A percentile compares a stretch with the other conserved stretches of the same genome.
Evolutionary conservation across 306 rosid genomes (phyloP).

Genomic region (Fagus crenata): DNA sequence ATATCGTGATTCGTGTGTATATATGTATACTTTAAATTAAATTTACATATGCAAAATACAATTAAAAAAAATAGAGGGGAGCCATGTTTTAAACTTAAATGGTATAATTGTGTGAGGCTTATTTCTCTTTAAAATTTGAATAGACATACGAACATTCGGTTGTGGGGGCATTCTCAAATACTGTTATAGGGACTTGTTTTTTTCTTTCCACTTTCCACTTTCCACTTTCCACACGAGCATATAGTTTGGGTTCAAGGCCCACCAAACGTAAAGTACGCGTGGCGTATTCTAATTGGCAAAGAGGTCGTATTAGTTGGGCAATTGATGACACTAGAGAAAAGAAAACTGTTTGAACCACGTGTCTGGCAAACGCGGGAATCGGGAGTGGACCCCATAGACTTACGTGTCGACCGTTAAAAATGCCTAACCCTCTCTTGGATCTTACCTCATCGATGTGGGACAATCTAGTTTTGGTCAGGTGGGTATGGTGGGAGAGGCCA

Average conservation of each 20-base stretch:
- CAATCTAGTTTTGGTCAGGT: not conserved
- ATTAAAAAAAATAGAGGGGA: not conserved
- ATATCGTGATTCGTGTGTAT: too few relatives aligned
- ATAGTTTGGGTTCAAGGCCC: not conserved
- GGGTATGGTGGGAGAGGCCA: not conserved
- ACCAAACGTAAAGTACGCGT: not conserved
- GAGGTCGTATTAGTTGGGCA: not conserved
- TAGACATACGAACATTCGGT: not conserved
- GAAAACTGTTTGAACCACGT: constrained; percentile 7
- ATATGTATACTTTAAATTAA: too few relatives aligned
- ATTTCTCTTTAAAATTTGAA: not conserved
- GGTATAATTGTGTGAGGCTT: not conserved
- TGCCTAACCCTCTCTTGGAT: constrained; percentile 32
- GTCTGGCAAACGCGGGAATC: constrained; percentile 7
- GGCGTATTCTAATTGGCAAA: not conserved
- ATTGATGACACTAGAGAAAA: constrained; percentile 6
- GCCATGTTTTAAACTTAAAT: too few relatives aligned
- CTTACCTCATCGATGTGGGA: constrained; percentile 31
- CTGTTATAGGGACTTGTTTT: not conserved
- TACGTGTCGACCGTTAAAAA: constrained; percentile 45
- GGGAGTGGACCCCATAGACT: constrained; percentile 3
- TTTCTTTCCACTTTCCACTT: not conserved
- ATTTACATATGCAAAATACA: too few relatives aligned
- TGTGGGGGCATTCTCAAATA: not conserved
- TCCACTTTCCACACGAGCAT: not conserved